Evolutionary conservation across 208 protist genomes (phyloP), one percentile per base, ranked within the genome.

Genomic region (Naegleria fowleri): DNA sequence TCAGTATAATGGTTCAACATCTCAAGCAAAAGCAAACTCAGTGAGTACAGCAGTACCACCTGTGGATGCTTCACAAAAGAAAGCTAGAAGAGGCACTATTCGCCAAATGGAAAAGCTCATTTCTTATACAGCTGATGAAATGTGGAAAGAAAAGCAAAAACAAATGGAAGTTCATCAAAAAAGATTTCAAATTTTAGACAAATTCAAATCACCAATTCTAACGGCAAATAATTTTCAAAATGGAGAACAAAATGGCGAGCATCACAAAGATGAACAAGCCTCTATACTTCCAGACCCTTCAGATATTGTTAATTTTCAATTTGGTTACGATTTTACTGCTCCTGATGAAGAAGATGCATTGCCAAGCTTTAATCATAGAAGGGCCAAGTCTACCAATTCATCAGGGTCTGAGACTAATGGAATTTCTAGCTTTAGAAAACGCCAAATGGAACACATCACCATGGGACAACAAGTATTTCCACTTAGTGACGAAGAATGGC

Each of bases 171-270:
- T 36, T 33, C 39, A 88, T 38, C 43, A 48, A 88, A 88, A 88
- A 13, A 88, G 85, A 88, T 36, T 88, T 9, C 9, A 88, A 38
- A 58, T 88, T 58, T 88, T 88, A 19, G 43, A 58, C 16, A 88
- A 58, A 39, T 88, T 88, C 29, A 25, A 79, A 36, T 11, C 29
- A 36, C 67, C 67, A 79, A 79, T 36, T 36, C 25, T 75, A 75
- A n/a, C 25, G 16, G 25, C 13, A 75, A 2, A 75, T n/a, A 75
- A n/a, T 2, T 22, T 75, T 16, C 13, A n/a, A 0, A 79, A n/a
- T 36, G 6, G n/a, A 36, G 29, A 79, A 79, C 29, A 36, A 79
- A 36, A 36, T 79, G 67, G n/a, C 19, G 67, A 79, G 6, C 0
- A 79, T 11, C 13, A 25, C 19, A 3, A 36, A 33, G n/a, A 7